phyloP scores from a whole-genome alignment of 768 basidiomycete genomes.

The Tricholoma sp. region DNA sequence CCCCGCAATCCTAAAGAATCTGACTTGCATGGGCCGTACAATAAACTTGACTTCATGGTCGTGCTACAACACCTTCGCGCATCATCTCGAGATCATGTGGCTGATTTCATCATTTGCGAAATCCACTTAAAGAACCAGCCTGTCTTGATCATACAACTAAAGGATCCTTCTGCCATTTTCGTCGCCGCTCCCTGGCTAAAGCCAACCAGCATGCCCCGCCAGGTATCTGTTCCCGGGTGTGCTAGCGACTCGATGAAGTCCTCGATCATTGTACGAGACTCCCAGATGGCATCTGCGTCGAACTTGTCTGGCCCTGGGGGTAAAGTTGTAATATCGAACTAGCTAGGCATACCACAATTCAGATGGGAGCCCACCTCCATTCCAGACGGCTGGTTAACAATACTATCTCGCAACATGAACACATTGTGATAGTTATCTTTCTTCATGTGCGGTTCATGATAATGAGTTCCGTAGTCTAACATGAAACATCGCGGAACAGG shows the following conservation, averaged over 20 bases:
- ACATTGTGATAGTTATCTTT: slow-evolving; percentile 65
- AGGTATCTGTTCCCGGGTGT: slow-evolving; percentile 20
- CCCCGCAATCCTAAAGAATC: too few species aligned
- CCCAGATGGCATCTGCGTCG: slow-evolving; percentile 21
- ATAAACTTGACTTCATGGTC: too few species aligned
- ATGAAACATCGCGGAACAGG: slow-evolving; percentile 15
- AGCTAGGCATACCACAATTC: slow-evolving; percentile 19
- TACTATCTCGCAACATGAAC: slow-evolving; percentile 20
- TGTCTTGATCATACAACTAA: too few species aligned
- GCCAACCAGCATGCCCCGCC: slow-evolving; percentile 27
- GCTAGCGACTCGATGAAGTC: slow-evolving; percentile 25
- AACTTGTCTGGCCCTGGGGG: slow-evolving; percentile 26
- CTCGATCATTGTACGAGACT: slow-evolving; percentile 26
- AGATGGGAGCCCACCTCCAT: not conserved
- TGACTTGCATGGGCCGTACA: too few species aligned
- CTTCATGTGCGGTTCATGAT: slow-evolving; percentile 44
- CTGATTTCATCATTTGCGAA: too few species aligned
- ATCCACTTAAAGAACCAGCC: too few species aligned
- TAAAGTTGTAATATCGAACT: slow-evolving; percentile 32
- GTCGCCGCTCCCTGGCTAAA: slow-evolving; percentile 36
- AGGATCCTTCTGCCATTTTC: too few species aligned
- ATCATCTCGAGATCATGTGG: too few species aligned
- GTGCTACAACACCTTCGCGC: too few species aligned
- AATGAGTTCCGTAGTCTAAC: not conserved
- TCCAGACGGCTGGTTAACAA: not conserved